These are phyloP conservation scores for Miamiensis avidus DNA, from an alignment of 169 alveolate genomes.

Conservation along the genomic window DNA sequence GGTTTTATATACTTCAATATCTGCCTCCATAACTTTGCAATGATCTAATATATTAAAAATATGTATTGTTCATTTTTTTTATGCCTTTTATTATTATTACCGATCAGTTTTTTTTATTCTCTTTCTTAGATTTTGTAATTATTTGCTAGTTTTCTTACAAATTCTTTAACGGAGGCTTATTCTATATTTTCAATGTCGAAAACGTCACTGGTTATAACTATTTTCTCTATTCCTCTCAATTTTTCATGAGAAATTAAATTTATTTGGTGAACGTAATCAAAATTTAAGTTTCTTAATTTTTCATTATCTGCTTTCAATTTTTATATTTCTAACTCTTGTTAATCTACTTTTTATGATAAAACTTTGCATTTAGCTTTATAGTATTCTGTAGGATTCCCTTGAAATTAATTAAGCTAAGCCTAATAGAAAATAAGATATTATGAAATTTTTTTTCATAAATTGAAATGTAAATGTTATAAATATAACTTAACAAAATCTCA, in stretches of 20 bases:
- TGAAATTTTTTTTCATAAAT: too few relatives aligned
- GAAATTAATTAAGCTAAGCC: background rate
- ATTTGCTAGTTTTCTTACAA: background rate
- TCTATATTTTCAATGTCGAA: background rate
- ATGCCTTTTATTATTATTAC: background rate
- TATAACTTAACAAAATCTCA: too few relatives aligned
- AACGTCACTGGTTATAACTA: background rate
- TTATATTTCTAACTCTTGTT: background rate
- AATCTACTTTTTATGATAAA: too few relatives aligned
- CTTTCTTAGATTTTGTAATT: background rate
- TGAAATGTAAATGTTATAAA: too few relatives aligned
- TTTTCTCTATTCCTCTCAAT: background rate
- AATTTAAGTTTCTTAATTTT: background rate
- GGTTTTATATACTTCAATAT: conserved; percentile 30
- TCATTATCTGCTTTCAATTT: background rate
- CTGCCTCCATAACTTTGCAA: conserved; percentile 28
- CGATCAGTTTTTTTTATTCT: background rate
- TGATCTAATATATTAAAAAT: background rate
- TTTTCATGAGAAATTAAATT: background rate
- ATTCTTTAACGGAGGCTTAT: background rate
- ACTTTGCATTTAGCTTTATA: background rate
- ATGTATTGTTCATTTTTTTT: too few relatives aligned
- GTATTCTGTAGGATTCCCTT: background rate
- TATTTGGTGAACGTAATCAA: background rate
- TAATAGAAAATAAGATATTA: too few relatives aligned